Evolutionary conservation across 176 grass and related monocot species (phyloP).

Genomic region (Ensete glaucum): DNA sequence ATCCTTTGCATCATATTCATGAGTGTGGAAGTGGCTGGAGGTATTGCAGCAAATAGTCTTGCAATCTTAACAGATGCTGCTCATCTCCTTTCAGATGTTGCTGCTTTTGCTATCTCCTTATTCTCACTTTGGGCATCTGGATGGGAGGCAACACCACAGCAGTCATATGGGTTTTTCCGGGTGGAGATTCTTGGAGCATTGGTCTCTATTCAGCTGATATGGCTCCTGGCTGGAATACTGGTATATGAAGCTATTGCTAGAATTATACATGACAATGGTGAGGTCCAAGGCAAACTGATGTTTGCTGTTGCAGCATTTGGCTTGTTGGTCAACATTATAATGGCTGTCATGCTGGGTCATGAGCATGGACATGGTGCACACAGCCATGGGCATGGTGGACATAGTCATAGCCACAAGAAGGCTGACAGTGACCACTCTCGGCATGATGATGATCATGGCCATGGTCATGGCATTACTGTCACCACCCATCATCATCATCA

Average conservation of each 20-base stretch:
- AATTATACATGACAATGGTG: conserved; percentile 58
- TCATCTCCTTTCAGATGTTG: conserved; percentile 93
- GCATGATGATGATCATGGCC: background rate
- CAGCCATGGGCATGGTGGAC: background rate
- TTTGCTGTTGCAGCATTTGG: conserved; percentile 93
- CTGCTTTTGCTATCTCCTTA: conserved; percentile 88
- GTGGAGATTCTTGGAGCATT: conserved; percentile 41
- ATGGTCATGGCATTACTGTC: background rate
- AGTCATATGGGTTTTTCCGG: conserved; percentile 92
- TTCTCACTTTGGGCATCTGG: conserved; percentile 94
- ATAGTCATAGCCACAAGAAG: conserved; percentile 1
- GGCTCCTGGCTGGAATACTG: conserved; percentile 86
- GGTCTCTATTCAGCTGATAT: conserved; percentile 97
- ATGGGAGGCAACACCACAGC: conserved; percentile 90
- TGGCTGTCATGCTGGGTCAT: conserved; percentile 92
- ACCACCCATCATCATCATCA: conserved; percentile 17
- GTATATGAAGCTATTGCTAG: conserved; percentile 89
- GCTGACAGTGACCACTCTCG: conserved; percentile 29
- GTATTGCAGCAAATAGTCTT: conserved; percentile 93
- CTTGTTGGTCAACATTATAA: conserved; percentile 85
- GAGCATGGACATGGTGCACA: conserved; percentile 58
- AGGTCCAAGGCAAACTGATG: conserved; percentile 85
- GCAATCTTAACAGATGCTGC: conserved; percentile 94
- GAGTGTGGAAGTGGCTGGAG: conserved; percentile 83
- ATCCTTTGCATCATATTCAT: conserved; percentile 87